Conservation (phyloP, 208 protist species). For the Acanthamoeba royreba region DNA sequence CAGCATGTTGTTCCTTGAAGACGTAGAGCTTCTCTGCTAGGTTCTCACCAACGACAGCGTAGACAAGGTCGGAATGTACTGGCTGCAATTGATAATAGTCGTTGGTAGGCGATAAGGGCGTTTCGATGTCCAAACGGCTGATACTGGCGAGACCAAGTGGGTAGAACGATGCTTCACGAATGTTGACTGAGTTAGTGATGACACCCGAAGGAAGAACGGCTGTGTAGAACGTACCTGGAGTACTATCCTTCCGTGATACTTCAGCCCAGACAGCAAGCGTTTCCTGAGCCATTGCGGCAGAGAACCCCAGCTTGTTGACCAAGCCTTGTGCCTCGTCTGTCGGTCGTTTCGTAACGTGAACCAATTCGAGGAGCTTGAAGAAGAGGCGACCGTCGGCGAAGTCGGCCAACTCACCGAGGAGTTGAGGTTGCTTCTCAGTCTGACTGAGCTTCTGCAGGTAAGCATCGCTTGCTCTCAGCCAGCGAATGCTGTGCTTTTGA, state of each 20-base stretch:
- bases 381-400: slow-evolving; percentile 5
- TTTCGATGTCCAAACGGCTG: background rate
- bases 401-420: background rate
- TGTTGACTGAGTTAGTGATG: too few relatives aligned
- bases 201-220: background rate
- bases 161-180: too few relatives aligned
- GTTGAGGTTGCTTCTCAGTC: too few relatives aligned
- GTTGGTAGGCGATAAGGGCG: background rate
- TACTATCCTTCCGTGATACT: too few relatives aligned
- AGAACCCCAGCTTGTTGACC: background rate
- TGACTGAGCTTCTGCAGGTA: background rate
- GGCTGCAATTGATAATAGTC: background rate
- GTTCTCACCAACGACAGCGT: background rate
- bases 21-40: background rate
- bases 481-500: background rate
- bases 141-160: too few relatives aligned
- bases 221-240: background rate
- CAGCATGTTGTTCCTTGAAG: background rate
- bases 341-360: background rate
- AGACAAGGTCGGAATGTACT: background rate
- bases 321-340: background rate
- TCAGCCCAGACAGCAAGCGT: background rate
- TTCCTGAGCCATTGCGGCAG: background rate
- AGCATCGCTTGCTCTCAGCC: background rate
- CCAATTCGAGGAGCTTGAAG: background rate